Percentiles rank a stretch among this genome's conserved stretches.
Evolutionary conservation across 805 yeast species (phyloP).

Genomic region (Cyberlindnera mycetangii): DNA sequence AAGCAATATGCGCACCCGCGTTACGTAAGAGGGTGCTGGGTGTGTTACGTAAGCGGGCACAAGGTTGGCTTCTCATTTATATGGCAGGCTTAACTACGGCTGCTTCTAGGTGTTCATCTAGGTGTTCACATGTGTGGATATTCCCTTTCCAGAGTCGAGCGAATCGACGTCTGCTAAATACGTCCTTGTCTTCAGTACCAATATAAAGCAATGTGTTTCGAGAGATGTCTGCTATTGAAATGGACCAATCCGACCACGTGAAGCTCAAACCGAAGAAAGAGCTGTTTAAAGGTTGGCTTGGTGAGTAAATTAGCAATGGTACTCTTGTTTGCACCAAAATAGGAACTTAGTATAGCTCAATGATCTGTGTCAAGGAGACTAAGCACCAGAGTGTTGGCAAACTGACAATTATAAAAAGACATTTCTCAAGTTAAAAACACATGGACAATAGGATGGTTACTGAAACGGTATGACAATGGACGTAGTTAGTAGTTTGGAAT

Average conservation of each 20-base stretch:
- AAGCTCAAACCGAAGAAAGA: constrained; percentile 22
- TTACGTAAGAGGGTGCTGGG: no score
- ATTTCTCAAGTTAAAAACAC: neutral
- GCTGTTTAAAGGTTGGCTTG: constrained; percentile 37
- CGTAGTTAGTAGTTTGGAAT: no score
- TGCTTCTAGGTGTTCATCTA: no score
- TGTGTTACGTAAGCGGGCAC: no score
- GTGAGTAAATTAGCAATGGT: constrained; percentile 67
- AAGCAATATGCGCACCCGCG: no score
- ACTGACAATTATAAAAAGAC: constrained; percentile 38
- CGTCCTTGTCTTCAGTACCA: neutral
- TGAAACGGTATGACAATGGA: no score
- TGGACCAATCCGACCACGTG: constrained; percentile 61
- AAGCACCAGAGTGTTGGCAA: constrained; percentile 95
- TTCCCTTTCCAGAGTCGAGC: neutral
- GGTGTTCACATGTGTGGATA: no score
- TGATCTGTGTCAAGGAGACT: constrained; percentile 30
- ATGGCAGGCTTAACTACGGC: no score
- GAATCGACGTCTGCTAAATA: no score
- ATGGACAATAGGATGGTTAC: no score
- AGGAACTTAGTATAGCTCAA: constrained; percentile 67
- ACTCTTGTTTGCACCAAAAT: constrained; percentile 88
- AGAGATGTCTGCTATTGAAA: constrained; percentile 52
- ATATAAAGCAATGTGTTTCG: neutral
- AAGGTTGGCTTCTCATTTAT: no score